Conservation (phyloP, 176 grass and related monocot genomes). For the Leersia perrieri region DNA sequence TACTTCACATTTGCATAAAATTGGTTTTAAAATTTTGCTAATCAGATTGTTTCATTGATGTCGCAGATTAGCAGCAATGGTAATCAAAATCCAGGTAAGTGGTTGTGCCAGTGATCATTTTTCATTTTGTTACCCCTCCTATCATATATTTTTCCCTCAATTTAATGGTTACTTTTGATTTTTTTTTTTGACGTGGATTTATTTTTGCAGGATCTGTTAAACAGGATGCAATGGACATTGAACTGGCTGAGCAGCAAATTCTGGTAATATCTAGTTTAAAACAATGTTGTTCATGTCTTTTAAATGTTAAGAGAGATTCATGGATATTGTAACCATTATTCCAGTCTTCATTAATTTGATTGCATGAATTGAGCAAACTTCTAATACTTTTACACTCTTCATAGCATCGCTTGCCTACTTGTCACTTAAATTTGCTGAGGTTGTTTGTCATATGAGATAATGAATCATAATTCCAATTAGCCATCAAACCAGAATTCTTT, state of each 20-base stretch:
- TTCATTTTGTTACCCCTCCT: background rate
- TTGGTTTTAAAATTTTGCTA: conserved; percentile 20
- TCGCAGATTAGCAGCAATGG: conserved; percentile 61
- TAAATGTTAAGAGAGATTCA: conserved; percentile 21
- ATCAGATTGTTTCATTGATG: conserved; percentile 34
- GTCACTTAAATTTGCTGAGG: background rate
- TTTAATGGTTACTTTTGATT: conserved; percentile 19
- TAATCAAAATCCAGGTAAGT: conserved; percentile 67
- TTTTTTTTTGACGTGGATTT: conserved; percentile 1
- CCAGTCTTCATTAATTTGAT: background rate
- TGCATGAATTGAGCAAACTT: conserved; percentile 10
- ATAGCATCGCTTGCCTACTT: background rate
- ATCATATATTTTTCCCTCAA: background rate
- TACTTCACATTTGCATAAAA: background rate
- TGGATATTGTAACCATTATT: conserved; percentile 20
- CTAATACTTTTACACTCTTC: conserved; percentile 3
- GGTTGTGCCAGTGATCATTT: background rate
- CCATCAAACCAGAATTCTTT: conserved; percentile 6
- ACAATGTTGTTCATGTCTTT: background rate
- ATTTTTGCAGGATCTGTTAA: conserved; percentile 61
- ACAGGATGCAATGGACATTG: conserved; percentile 60
- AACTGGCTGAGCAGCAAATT: conserved; percentile 93
- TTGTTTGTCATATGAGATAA: background rate
- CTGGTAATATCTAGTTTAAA: conserved; percentile 55
- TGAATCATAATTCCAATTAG: background rate